A percentile compares a stretch with the other conserved stretches of the same genome.
Conservation (phyloP, 1,139 yeast genomes). For the Candida buenavistaensis region DNA sequence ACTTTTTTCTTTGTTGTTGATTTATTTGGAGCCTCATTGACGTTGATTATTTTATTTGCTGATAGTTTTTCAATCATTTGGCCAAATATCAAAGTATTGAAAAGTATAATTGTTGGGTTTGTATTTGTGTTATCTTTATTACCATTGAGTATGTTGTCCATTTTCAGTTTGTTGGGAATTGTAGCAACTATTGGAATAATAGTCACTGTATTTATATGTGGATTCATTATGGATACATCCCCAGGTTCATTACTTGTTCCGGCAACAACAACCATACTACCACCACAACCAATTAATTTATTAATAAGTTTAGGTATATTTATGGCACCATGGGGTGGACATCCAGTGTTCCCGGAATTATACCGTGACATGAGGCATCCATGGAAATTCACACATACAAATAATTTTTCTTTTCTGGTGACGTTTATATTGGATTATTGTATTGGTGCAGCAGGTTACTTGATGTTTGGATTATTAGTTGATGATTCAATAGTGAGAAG, state of each 20-base stretch:
- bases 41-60: constrained; percentile 77
- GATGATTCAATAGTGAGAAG: constrained; percentile 42
- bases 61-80: constrained; percentile 74
- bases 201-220: constrained; percentile 57
- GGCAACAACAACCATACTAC: constrained; percentile 51
- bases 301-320: constrained; percentile 70
- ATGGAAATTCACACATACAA: constrained; percentile 27
- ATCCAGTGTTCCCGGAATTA: constrained; percentile 80
- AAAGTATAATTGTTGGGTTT: constrained; percentile 43
- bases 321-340: constrained; percentile 92
- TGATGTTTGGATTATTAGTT: constrained; percentile 41
- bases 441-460: constrained; percentile 37
- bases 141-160: constrained; percentile 71
- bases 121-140: constrained; percentile 66
- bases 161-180: constrained; percentile 75
- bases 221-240: constrained; percentile 49
- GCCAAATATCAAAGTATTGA: constrained; percentile 54
- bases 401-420: constrained; percentile 33
- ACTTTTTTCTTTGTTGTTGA: constrained; percentile 76
- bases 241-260: constrained; percentile 73
- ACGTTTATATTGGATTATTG: constrained; percentile 35
- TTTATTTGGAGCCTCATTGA: constrained; percentile 73
- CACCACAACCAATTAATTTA: constrained; percentile 46
- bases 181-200: constrained; percentile 67
- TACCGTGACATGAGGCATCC: constrained; percentile 85